Percentiles rank a stretch among this genome's conserved stretches.
Conservation (phyloP, 2,329 filamentous ascomycete genomes). For the Cordyceps javanica region DNA sequence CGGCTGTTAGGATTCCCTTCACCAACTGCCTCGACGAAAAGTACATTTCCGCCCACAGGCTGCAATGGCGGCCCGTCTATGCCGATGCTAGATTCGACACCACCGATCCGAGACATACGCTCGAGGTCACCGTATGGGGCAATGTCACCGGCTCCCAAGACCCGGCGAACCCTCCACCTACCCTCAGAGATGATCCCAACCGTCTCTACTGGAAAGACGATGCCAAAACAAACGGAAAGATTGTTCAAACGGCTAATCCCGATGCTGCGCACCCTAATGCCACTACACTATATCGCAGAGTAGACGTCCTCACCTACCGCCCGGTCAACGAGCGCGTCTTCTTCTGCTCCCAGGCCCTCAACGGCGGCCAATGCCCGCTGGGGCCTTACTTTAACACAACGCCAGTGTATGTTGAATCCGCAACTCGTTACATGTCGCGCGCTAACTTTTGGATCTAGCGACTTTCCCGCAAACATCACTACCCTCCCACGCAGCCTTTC, state of each 20-base stretch:
- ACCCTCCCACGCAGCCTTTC: constrained; percentile 44
- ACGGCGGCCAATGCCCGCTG: constrained; percentile 66
- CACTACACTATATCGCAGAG: constrained; percentile 66
- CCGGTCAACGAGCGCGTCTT: constrained; percentile 50
- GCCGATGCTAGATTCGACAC: constrained; percentile 71
- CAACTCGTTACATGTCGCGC: constrained; percentile 5
- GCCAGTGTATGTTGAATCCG: constrained; percentile 28
- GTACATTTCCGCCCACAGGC: constrained; percentile 49
- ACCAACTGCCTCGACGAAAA: constrained; percentile 72
- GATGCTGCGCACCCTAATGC: constrained; percentile 43
- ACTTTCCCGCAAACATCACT: constrained; percentile 25
- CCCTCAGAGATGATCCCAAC: constrained; percentile 37
- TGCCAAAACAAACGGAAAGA: constrained; percentile 66
- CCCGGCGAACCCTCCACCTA: constrained; percentile 50
- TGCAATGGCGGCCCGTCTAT: constrained; percentile 75
- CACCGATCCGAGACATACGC: constrained; percentile 50
- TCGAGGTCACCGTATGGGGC: constrained; percentile 79
- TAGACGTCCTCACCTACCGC: constrained; percentile 72
- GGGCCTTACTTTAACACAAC: constrained; percentile 59
- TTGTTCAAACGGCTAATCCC: constrained; percentile 45
- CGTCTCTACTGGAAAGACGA: constrained; percentile 51
- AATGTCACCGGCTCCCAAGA: constrained; percentile 75
- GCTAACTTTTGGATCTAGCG: constrained; percentile 21
- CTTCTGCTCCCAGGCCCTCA: constrained; percentile 61
- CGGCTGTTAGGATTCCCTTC: constrained; percentile 67